Conservation (phyloP, 75 land plant species). For the Pinus tabuliformis region DNA sequence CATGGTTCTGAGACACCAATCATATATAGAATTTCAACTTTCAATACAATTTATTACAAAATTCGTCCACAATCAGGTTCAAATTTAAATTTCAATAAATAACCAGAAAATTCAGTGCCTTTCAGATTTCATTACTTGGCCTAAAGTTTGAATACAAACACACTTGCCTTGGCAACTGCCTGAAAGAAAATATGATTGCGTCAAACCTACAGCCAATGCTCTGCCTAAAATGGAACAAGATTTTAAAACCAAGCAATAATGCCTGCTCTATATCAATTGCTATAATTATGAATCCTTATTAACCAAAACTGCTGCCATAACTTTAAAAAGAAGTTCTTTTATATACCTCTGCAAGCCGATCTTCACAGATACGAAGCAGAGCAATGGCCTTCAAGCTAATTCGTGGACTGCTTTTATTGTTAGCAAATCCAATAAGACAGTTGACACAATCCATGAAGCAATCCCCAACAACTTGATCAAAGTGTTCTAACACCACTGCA, state of each 20-base stretch:
- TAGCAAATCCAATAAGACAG: slow-evolving; percentile 94
- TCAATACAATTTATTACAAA: not conserved
- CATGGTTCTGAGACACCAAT: too few relatives aligned
- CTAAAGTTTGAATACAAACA: too few relatives aligned
- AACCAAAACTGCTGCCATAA: not conserved
- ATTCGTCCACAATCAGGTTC: not conserved
- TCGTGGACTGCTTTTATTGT: slow-evolving; percentile 74
- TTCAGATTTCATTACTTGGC: too few relatives aligned
- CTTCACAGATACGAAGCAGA: slow-evolving; percentile 93
- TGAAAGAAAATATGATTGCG: not conserved
- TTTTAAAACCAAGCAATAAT: not conserved
- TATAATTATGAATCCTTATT: not conserved
- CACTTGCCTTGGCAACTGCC: not conserved
- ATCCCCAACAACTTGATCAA: slow-evolving; percentile 96
- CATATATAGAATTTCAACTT: not conserved
- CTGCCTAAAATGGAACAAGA: not conserved
- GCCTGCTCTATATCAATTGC: not conserved
- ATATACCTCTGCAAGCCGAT: slow-evolving; percentile 96
- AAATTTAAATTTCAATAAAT: too few relatives aligned
- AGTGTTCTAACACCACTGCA: slow-evolving; percentile 95
- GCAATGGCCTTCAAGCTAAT: slow-evolving; percentile 97
- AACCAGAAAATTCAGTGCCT: too few relatives aligned
- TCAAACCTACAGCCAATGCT: not conserved
- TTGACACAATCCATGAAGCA: slow-evolving; percentile 99
- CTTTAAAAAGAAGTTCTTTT: not conserved